These are phyloP conservation scores for Alternaria triticimaculans DNA, from an alignment of 2,329 filamentous ascomycete genomes.

Conservation along the genomic window DNA sequence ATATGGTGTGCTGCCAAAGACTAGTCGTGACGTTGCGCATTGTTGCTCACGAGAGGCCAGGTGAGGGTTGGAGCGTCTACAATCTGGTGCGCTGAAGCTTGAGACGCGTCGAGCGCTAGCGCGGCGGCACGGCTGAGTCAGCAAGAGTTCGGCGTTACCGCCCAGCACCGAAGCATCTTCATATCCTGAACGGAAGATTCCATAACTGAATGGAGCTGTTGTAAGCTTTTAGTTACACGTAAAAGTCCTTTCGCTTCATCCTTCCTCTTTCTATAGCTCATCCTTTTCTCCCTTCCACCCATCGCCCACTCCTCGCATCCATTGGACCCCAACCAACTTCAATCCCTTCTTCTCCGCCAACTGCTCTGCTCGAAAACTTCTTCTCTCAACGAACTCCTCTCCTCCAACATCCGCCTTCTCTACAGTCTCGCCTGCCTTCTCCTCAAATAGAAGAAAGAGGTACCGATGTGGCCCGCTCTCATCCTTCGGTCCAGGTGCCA, in stretches of 20 bases:
- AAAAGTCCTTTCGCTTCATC: too few relatives aligned
- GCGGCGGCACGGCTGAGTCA: background rate
- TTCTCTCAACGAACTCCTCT: slow-evolving; percentile 46
- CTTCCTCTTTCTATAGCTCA: slow-evolving; percentile 10
- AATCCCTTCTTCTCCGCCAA: slow-evolving; percentile 34
- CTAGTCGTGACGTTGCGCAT: background rate
- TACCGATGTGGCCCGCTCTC: slow-evolving; percentile 47
- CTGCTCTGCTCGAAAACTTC: slow-evolving; percentile 35
- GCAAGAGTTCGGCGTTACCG: background rate
- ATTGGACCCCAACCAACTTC: slow-evolving; percentile 44
- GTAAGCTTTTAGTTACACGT: too few relatives aligned
- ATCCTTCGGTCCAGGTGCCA: slow-evolving; percentile 45
- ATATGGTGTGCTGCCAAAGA: background rate
- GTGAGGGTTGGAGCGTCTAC: background rate
- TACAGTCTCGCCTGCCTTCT: slow-evolving; percentile 29
- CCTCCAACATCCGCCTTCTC: slow-evolving; percentile 42
- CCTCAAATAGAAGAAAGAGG: slow-evolving; percentile 39
- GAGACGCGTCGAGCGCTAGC: background rate
- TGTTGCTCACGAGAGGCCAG: background rate
- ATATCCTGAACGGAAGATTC: too few relatives aligned
- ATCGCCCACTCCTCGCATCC: slow-evolving; percentile 48
- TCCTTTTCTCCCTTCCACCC: slow-evolving; percentile 37
- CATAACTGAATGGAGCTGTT: too few relatives aligned
- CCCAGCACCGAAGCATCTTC: too few relatives aligned
- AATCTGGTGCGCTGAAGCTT: too few relatives aligned